phyloP scores from a whole-genome alignment of 1,284 basidiomycete genomes.

The Rhodotorula sp. region DNA sequence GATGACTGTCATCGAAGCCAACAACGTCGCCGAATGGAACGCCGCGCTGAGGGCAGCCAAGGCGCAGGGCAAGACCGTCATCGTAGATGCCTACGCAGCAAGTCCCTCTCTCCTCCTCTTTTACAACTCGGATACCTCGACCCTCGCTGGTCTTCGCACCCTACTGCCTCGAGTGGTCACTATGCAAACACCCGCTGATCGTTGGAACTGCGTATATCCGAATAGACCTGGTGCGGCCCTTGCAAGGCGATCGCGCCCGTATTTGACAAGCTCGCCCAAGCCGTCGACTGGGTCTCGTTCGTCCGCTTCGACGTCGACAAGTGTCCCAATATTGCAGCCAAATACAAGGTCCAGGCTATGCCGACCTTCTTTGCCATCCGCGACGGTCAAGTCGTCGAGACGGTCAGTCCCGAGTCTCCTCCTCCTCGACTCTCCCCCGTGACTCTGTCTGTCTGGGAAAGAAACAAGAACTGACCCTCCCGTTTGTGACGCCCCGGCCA shows the following conservation, averaged over 20 bases:
- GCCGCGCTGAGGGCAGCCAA: slow-evolving; percentile 24
- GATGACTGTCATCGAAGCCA: slow-evolving; percentile 35
- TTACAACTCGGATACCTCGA: too few species aligned
- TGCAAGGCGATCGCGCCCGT: slow-evolving; percentile 31
- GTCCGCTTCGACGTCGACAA: slow-evolving; percentile 44
- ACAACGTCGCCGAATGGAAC: slow-evolving; percentile 38
- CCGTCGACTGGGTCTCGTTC: slow-evolving; percentile 27
- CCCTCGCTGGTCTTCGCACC: too few species aligned
- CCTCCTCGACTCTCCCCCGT: not conserved
- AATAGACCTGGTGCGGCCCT: slow-evolving; percentile 23
- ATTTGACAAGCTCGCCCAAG: slow-evolving; percentile 14
- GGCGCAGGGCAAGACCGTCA: slow-evolving; percentile 35
- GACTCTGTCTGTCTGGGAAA: too few species aligned
- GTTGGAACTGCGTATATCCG: too few species aligned
- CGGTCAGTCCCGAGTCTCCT: slow-evolving; percentile 9
- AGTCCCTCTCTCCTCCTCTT: too few species aligned
- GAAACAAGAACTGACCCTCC: too few species aligned
- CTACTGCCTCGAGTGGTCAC: too few species aligned
- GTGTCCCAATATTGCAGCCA: slow-evolving; percentile 37
- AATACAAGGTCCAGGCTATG: slow-evolving; percentile 42
- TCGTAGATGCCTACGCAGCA: slow-evolving; percentile 26
- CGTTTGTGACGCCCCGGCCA: not conserved
- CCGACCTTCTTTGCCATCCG: slow-evolving; percentile 43
- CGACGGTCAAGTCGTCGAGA: slow-evolving; percentile 37
- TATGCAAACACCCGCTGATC: too few species aligned